phyloP scores from a whole-genome alignment of 2,329 filamentous ascomycete species.

The Bertia moriformis region DNA sequence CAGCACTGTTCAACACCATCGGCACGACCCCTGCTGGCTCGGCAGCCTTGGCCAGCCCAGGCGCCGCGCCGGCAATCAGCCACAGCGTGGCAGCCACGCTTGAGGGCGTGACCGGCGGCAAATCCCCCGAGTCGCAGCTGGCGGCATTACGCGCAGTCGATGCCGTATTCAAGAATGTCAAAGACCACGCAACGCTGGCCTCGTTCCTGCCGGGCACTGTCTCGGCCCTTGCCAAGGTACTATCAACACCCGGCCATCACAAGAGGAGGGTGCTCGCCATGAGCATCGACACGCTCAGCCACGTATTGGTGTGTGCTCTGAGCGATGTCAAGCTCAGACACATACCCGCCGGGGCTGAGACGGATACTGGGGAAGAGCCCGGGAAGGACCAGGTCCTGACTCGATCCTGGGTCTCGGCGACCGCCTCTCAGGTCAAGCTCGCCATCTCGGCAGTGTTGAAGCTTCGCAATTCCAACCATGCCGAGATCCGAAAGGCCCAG shows the following conservation, averaged over 20 bases:
- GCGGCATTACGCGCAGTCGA: slow-evolving; percentile 53
- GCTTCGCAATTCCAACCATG: slow-evolving; percentile 54
- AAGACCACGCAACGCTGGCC: slow-evolving; percentile 61
- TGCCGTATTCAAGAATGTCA: slow-evolving; percentile 46
- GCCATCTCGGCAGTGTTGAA: slow-evolving; percentile 67
- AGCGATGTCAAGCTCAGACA: slow-evolving; percentile 39
- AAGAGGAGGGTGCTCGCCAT: slow-evolving; percentile 47
- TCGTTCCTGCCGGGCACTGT: slow-evolving; percentile 80
- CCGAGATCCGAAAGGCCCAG: slow-evolving; percentile 54
- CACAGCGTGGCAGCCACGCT: slow-evolving; percentile 71
- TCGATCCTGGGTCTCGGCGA: slow-evolving; percentile 63
- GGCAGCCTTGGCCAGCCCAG: slow-evolving; percentile 33
- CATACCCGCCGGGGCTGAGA: slow-evolving; percentile 17
- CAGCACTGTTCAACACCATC: slow-evolving; percentile 47
- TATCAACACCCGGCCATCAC: slow-evolving; percentile 52
- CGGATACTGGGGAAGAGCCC: slow-evolving; percentile 8
- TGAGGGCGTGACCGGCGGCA: slow-evolving; percentile 52
- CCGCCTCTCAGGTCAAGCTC: slow-evolving; percentile 66
- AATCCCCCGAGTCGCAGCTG: slow-evolving; percentile 53
- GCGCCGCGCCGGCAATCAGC: slow-evolving; percentile 64
- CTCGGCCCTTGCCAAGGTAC: slow-evolving; percentile 62
- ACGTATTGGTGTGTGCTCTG: slow-evolving; percentile 37
- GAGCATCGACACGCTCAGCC: slow-evolving; percentile 41
- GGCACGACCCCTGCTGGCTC: slow-evolving; percentile 31
- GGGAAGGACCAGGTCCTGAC: slow-evolving; percentile 25